Evolutionary conservation across 2,329 filamentous ascomycete genomes (phyloP).

Genomic region (Fusarium chuoi): DNA sequence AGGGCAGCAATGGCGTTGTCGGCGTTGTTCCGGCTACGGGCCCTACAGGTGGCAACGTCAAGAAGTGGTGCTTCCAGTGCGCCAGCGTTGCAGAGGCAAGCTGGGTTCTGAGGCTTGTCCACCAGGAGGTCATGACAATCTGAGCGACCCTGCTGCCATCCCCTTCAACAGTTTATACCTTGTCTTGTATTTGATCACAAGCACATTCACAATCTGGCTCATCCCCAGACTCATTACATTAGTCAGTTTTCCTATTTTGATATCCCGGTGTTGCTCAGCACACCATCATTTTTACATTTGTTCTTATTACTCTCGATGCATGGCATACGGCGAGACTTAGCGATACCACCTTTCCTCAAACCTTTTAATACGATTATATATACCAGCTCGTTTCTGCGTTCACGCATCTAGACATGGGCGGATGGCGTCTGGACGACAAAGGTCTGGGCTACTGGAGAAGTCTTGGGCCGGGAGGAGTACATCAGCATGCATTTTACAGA

Average conservation of each 20-base stretch:
- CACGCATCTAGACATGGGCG: slow-evolving; percentile 40
- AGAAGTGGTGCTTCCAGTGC: slow-evolving; percentile 73
- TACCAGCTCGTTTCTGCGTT: slow-evolving; percentile 29
- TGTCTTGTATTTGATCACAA: slow-evolving; percentile 17
- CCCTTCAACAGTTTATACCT: neutral
- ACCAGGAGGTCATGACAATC: slow-evolving; percentile 63
- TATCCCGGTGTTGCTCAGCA: slow-evolving; percentile 36
- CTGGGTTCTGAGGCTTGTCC: slow-evolving; percentile 67
- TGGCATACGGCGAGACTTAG: slow-evolving; percentile 10
- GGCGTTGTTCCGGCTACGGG: slow-evolving; percentile 64
- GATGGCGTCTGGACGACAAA: slow-evolving; percentile 35
- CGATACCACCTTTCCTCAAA: slow-evolving; percentile 35
- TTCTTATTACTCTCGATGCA: slow-evolving; percentile 12
- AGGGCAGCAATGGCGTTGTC: slow-evolving; percentile 67
- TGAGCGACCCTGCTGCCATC: slow-evolving; percentile 32
- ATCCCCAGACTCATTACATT: slow-evolving; percentile 11
- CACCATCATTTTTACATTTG: slow-evolving; percentile 21
- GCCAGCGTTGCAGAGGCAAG: slow-evolving; percentile 62
- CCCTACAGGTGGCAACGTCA: slow-evolving; percentile 64
- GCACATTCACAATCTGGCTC: neutral
- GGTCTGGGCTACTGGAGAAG: neutral
- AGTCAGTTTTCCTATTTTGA: slow-evolving; percentile 29
- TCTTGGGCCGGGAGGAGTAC: slow-evolving; percentile 10
- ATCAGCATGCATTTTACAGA: slow-evolving; percentile 12
- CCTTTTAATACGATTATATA: slow-evolving; percentile 14